These are phyloP conservation scores for Ogataea methylovora DNA, from an alignment of 805 yeast species.

Conservation along the genomic window DNA sequence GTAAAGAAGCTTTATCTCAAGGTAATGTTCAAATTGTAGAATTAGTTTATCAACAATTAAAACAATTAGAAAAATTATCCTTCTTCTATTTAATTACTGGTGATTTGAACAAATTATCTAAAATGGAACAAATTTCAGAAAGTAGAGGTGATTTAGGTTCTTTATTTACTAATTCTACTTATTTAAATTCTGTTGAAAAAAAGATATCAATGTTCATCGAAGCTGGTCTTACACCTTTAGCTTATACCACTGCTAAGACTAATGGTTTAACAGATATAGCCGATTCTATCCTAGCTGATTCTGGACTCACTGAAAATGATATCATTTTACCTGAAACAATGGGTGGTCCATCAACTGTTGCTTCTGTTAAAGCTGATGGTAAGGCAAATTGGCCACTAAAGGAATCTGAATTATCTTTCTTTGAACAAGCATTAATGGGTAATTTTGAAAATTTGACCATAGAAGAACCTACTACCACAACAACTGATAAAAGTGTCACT, in stretches of 20 bases:
- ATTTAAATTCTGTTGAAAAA: slow-evolving; percentile 64
- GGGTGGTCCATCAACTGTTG: slow-evolving; percentile 33
- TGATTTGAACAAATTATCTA: slow-evolving; percentile 61
- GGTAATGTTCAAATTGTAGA: slow-evolving; percentile 86
- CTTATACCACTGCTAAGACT: slow-evolving; percentile 86
- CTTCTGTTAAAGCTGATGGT: slow-evolving; percentile 40
- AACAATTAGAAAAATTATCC: slow-evolving; percentile 80
- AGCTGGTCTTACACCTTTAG: slow-evolving; percentile 80
- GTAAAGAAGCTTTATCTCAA: slow-evolving; percentile 80
- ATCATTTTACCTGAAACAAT: slow-evolving; percentile 29
- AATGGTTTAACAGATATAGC: slow-evolving; percentile 78
- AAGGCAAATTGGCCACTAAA: slow-evolving; percentile 75
- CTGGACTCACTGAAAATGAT: slow-evolving; percentile 57
- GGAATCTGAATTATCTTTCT: slow-evolving; percentile 64
- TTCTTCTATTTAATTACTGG: slow-evolving; percentile 85
- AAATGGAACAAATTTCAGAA: slow-evolving; percentile 87
- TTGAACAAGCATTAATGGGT: slow-evolving; percentile 78
- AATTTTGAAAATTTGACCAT: slow-evolving; percentile 59
- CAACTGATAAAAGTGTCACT: slow-evolving; percentile 5
- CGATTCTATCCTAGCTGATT: slow-evolving; percentile 57
- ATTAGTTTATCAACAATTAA: slow-evolving; percentile 80
- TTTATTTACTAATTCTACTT: slow-evolving; percentile 75
- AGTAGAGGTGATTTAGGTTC: slow-evolving; percentile 77
- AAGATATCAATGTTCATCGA: slow-evolving; percentile 68
- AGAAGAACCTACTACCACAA: slow-evolving; percentile 28